Evolutionary conservation across 176 grass and related monocot genomes (phyloP).

Genomic region (Chrysopogon serrulatus): DNA sequence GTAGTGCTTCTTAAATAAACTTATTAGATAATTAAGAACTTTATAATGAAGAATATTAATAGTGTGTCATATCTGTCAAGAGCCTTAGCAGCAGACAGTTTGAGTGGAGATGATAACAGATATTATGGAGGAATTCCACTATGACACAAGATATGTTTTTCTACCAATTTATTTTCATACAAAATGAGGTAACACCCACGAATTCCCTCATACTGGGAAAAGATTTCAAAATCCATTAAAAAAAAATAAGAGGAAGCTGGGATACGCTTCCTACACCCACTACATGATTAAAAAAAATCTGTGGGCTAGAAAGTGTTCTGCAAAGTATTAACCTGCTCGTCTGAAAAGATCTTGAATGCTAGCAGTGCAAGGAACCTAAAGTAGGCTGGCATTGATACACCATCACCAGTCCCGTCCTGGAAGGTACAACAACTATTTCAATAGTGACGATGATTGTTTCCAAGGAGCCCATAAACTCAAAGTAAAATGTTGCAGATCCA

Average conservation of each 20-base stretch:
- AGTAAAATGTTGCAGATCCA: conserved; percentile 9
- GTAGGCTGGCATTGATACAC: conserved; percentile 84
- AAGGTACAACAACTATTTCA: conserved; percentile 22
- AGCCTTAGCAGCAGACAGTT: not conserved
- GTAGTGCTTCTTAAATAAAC: conserved; percentile 16
- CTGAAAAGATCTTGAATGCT: conserved; percentile 96
- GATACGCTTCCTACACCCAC: not conserved
- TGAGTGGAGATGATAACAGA: not conserved
- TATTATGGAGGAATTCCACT: not conserved
- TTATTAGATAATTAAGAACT: not conserved
- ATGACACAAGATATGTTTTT: not conserved
- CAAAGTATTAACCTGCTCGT: conserved; percentile 66
- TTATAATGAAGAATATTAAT: not conserved
- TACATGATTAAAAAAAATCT: conserved; percentile 14
- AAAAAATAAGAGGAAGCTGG: not conserved
- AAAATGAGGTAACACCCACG: not conserved
- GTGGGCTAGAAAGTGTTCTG: not conserved
- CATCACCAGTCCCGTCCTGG: conserved; percentile 62
- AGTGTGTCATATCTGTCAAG: not conserved
- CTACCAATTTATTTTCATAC: not conserved
- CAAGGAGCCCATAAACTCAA: conserved; percentile 6
- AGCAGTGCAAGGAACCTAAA: conserved; percentile 96
- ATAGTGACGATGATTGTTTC: conserved; percentile 2
- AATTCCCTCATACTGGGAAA: not conserved
- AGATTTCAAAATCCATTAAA: conserved; percentile 17